Base-by-base conservation (phyloP, 345 rosid genomes). In the Citrus hindsii region DNA sequence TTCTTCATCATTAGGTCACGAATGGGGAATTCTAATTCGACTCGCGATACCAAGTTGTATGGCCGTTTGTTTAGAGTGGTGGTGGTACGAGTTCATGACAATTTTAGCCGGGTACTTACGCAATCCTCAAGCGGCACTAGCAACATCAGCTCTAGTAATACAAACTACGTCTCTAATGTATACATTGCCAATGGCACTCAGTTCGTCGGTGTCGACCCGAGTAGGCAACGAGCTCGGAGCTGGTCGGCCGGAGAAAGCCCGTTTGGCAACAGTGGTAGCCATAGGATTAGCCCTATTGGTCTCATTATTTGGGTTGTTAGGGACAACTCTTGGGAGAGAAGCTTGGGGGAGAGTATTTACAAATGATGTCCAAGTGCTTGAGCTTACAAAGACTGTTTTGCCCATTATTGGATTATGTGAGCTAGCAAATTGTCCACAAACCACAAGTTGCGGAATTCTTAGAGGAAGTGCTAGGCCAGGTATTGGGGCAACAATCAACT, bases 41-140 rank as follows among this genome's bases (percentile, higher is more conserved):
- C 86, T 95, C 2, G 93, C 98, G 0, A 80, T 93, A 7, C 98
- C 98, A 0, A 93, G 98, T 58, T 93, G 99, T 75, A 40, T 91
- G n/a, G 94, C 87, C 0, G 97, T 95, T 40, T 95, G 99, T 79
- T 83, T 95, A 71, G 99, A 95, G 79, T 95, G 99, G 99, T 95
- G 99, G 99, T 95, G 99, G 99, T 95, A 93, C 28, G 98, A 95
- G 76, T 82, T 95, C 82, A 93, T 95, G 99, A 93, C 98, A 9
- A 85, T 95, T n/a, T 85, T 86, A 6, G 88, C 98, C 0, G 99
- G 99, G 1, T 92, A 90, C 66, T 86, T 95, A 32, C 78, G 77
- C 1, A 84, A 83, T 9, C 97, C 98, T 9, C 82, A 42, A 1
- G 91, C 87, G 1, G 86, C 96, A 0, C 80, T 95, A 0, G 97